Percentiles rank a stretch among this genome's conserved stretches.
These are phyloP conservation scores for Cadophora luteo-olivacea DNA, from an alignment of 2,329 filamentous ascomycete species.

Conservation along the genomic window DNA sequence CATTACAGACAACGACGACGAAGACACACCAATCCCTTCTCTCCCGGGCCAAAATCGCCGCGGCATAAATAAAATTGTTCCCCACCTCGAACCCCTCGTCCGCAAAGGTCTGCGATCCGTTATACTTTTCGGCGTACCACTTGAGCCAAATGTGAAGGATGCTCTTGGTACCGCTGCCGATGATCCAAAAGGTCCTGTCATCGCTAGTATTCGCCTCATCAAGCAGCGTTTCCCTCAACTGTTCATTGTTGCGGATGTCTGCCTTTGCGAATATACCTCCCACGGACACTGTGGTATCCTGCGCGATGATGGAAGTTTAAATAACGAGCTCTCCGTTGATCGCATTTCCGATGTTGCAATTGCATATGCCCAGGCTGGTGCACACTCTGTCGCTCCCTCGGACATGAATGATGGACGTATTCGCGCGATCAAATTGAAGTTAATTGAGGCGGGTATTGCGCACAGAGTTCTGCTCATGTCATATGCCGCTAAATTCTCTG, in stretches of 20 bases:
- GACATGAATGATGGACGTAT: conserved; percentile 99
- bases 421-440: conserved; percentile 95
- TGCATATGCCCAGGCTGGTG: conserved; percentile 92
- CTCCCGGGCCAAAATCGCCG: conserved; percentile 90
- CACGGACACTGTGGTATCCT: conserved; percentile 98
- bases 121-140: conserved; percentile 93
- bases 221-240: conserved; percentile 86
- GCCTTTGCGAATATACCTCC: conserved; percentile 97
- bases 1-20: conserved; percentile 91
- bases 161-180: conserved; percentile 90
- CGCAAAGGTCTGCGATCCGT: conserved; percentile 91
- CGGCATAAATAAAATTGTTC: conserved; percentile 83
- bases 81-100: conserved; percentile 85
- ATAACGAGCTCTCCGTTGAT: conserved; percentile 93
- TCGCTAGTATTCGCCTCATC: conserved; percentile 83
- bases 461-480: conserved; percentile 95
- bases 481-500: conserved; percentile 97
- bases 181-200: conserved; percentile 91
- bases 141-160: conserved; percentile 83
- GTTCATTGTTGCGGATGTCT: conserved; percentile 92
- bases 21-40: conserved; percentile 88
- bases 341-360: conserved; percentile 97
- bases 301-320: conserved; percentile 87
- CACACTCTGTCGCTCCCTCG: conserved; percentile 94
- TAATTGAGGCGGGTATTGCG: conserved; percentile 92